Conservation (phyloP, 2,329 filamentous ascomycete species). For the Alternaria postmessia region DNA sequence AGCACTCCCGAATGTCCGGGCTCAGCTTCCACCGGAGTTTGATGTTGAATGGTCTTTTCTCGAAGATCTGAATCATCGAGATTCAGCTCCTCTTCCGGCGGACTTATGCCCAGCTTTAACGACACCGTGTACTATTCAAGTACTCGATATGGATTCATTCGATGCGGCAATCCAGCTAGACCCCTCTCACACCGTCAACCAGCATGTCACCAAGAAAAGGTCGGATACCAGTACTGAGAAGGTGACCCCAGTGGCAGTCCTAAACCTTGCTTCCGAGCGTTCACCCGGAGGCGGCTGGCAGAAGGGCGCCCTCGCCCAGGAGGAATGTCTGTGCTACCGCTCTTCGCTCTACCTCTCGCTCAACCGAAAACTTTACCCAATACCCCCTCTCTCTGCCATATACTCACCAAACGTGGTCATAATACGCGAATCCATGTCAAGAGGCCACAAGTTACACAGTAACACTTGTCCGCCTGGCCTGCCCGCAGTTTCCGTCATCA, state of each 20-base stretch:
- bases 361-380: conserved; percentile 61
- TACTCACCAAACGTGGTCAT: conserved; percentile 69
- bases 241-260: conserved; percentile 60
- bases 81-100: conserved; percentile 25
- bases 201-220: conserved; percentile 10
- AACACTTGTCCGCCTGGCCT: conserved; percentile 44
- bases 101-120: conserved; percentile 34
- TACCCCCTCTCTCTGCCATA: conserved; percentile 59
- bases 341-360: conserved; percentile 63
- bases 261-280: conserved; percentile 71
- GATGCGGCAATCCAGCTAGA: conserved; percentile 43
- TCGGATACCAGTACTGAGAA: background rate
- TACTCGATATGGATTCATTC: conserved; percentile 45
- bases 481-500: conserved; percentile 67
- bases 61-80: conserved; percentile 19
- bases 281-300: conserved; percentile 70
- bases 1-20: conserved; percentile 32
- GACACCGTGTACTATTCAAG: conserved; percentile 35
- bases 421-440: conserved; percentile 61
- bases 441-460: conserved; percentile 58
- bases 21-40: conserved; percentile 22
- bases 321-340: conserved; percentile 73
- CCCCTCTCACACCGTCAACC: conserved; percentile 24
- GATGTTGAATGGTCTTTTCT: conserved; percentile 29
- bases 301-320: conserved; percentile 69